Conservation (phyloP, 805 yeast genomes). For the Citeromyces matritensis region DNA sequence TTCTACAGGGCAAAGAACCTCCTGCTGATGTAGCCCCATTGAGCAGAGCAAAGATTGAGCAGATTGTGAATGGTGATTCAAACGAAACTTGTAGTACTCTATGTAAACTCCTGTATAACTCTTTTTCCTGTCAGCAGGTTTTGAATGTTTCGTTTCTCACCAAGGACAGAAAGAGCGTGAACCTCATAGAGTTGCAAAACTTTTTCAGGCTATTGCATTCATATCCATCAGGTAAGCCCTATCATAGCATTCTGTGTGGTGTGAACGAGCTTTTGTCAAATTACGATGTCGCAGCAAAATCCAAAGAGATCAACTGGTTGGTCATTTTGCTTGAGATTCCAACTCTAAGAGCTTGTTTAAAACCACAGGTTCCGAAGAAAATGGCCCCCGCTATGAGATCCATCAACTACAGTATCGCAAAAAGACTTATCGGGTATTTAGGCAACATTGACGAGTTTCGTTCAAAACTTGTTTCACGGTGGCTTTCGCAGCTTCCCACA, state of each 20-base stretch:
- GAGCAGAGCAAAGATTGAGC: no score
- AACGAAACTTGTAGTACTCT: no score
- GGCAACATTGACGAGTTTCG: slow-evolving; percentile 27
- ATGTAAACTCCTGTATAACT: slow-evolving; percentile 13
- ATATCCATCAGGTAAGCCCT: slow-evolving; percentile 49
- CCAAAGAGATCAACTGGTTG: slow-evolving; percentile 38
- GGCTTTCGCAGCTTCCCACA: slow-evolving; percentile 33
- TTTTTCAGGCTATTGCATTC: slow-evolving; percentile 28
- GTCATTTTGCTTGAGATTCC: slow-evolving; percentile 62
- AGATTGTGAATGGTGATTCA: no score
- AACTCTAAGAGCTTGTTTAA: slow-evolving; percentile 30
- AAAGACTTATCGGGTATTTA: slow-evolving; percentile 54
- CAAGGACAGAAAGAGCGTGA: slow-evolving; percentile 20
- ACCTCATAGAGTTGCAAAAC: slow-evolving; percentile 27
- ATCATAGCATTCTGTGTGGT: slow-evolving; percentile 35
- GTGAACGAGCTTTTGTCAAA: slow-evolving; percentile 36
- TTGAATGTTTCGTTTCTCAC: slow-evolving; percentile 42
- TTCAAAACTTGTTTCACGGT: slow-evolving; percentile 27
- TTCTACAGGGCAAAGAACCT: no score
- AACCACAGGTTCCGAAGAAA: slow-evolving; percentile 7
- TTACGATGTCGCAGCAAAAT: slow-evolving; percentile 23
- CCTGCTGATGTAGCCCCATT: no score
- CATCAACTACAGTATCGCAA: slow-evolving; percentile 53
- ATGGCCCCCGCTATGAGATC: slow-evolving; percentile 33
- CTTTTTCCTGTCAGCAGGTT: slow-evolving; percentile 30